Percentiles rank a stretch among this genome's conserved stretches.
These are phyloP conservation scores for Mucor plumbeus DNA, from an alignment of 371 early-diverging fungal species.

Conservation along the genomic window DNA sequence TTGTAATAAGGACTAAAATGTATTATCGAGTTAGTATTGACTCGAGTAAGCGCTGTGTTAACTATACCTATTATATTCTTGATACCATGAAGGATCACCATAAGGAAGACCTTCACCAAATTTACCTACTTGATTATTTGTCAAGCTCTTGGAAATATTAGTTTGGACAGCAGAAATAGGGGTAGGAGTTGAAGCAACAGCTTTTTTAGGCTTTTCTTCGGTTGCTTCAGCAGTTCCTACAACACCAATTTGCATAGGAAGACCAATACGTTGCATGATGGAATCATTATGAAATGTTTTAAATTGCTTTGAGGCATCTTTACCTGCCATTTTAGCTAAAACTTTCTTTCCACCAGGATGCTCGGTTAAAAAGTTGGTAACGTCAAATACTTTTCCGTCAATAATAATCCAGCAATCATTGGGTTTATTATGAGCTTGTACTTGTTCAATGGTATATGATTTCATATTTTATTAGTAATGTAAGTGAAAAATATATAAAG, in stretches of 20 bases:
- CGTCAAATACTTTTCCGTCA: slow-evolving; percentile 78
- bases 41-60: neutral
- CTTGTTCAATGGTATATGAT: slow-evolving; percentile 68
- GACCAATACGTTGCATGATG: slow-evolving; percentile 63
- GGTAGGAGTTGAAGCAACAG: slow-evolving; percentile 11
- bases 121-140: slow-evolving; percentile 29
- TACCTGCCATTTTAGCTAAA: slow-evolving; percentile 80
- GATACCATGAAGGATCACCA: slow-evolving; percentile 90
- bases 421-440: slow-evolving; percentile 72
- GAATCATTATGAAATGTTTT: slow-evolving; percentile 78
- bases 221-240: slow-evolving; percentile 37
- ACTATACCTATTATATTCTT: slow-evolving; percentile 62
- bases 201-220: slow-evolving; percentile 23
- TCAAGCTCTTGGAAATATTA: neutral
- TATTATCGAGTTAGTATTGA: neutral
- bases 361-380: slow-evolving; percentile 77
- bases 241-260: slow-evolving; percentile 62
- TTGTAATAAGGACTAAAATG: slow-evolving; percentile 57
- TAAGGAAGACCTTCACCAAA: slow-evolving; percentile 84
- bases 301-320: slow-evolving; percentile 89
- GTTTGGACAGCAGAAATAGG: slow-evolving; percentile 10
- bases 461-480: slow-evolving; percentile 25
- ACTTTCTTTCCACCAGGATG: slow-evolving; percentile 78
- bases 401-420: slow-evolving; percentile 94
- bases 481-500: neutral